Evolutionary conservation across 2,329 filamentous ascomycete species (phyloP).

Genomic region (Ophiocordyceps camponoti-floridani): DNA sequence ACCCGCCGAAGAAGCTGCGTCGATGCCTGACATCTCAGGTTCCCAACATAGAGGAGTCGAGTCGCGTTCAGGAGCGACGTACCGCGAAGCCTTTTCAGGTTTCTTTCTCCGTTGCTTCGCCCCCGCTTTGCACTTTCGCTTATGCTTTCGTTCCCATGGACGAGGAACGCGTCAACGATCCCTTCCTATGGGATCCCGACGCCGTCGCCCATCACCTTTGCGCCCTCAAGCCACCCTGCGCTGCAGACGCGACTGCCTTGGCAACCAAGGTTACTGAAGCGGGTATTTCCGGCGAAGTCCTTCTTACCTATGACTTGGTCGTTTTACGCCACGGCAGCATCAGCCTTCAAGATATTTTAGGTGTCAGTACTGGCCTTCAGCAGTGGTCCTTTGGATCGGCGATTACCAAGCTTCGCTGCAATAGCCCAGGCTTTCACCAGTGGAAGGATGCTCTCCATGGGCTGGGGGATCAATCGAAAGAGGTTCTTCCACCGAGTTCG

Average conservation of each 20-base stretch:
- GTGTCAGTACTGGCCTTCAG: slow-evolving; percentile 38
- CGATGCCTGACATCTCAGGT: neutral
- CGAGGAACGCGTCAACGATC: slow-evolving; percentile 30
- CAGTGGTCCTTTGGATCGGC: slow-evolving; percentile 38
- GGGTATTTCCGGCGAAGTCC: slow-evolving; percentile 44
- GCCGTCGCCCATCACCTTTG: slow-evolving; percentile 51
- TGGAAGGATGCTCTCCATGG: slow-evolving; percentile 7
- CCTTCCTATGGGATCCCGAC: slow-evolving; percentile 56
- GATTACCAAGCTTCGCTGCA: slow-evolving; percentile 34
- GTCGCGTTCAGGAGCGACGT: neutral
- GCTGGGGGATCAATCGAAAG: neutral
- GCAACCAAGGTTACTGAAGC: slow-evolving; percentile 39
- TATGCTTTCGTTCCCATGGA: slow-evolving; percentile 8
- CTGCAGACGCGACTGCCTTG: slow-evolving; percentile 28
- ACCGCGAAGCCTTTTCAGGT: neutral
- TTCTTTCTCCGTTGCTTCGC: neutral
- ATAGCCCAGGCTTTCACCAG: slow-evolving; percentile 28
- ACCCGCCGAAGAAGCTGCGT: neutral
- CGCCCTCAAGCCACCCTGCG: slow-evolving; percentile 30
- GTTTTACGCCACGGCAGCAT: too few species aligned
- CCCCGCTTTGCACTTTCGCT: neutral
- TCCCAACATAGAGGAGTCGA: neutral
- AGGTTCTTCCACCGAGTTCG: neutral
- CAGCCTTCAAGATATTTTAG: slow-evolving; percentile 8
- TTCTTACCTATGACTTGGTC: slow-evolving; percentile 39